phyloP scores from a whole-genome alignment of 1,284 basidiomycete genomes.

The Trichosporon sp. region DNA sequence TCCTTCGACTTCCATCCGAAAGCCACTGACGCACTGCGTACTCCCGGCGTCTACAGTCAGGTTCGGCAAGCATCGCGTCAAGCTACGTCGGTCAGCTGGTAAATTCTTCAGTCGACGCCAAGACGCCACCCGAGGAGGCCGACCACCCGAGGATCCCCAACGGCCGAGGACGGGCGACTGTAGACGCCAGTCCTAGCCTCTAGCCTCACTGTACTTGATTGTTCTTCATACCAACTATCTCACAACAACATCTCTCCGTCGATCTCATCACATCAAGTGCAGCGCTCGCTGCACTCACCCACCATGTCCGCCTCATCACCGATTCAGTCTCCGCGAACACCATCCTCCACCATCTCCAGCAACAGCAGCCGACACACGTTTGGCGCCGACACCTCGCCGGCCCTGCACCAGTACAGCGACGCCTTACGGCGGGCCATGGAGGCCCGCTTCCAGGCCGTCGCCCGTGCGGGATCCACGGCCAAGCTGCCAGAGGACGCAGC shows the following conservation, averaged over 20 bases:
- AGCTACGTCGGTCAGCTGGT: not conserved
- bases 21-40: not conserved
- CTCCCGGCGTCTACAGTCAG: not conserved
- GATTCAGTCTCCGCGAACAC: not conserved
- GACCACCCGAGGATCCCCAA: not conserved
- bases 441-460: constrained; percentile 15
- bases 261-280: not conserved
- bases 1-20: not conserved
- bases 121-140: constrained; percentile 1
- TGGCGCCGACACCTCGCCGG: not conserved
- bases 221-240: not conserved
- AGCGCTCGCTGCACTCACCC: not conserved
- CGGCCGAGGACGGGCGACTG: not conserved
- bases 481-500: constrained; percentile 3
- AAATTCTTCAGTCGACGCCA: not conserved
- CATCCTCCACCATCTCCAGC: not conserved
- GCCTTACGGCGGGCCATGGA: constrained; percentile 15
- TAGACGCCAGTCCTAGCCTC: not conserved
- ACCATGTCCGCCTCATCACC: not conserved
- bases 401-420: constrained; percentile 19
- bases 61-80: constrained; percentile 1
- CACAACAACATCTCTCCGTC: not conserved
- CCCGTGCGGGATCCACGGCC: constrained; percentile 7
- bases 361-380: constrained; percentile 4
- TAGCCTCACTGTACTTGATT: not conserved